phyloP scores from a whole-genome alignment of 2,329 filamentous ascomycete genomes.

The Pyricularia pennisetigena region DNA sequence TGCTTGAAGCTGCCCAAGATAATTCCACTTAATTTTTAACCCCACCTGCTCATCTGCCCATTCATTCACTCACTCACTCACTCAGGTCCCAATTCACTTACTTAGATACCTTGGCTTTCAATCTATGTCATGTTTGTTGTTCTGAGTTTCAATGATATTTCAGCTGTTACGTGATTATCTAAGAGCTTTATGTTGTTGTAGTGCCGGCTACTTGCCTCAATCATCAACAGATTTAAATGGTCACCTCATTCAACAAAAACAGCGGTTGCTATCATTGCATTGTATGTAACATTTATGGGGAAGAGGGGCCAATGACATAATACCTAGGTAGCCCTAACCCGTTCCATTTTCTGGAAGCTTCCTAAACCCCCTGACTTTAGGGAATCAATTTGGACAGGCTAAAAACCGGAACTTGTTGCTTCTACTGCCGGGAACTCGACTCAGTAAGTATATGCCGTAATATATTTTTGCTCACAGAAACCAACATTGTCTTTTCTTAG shows the following conservation, averaged over 20 bases:
- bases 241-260: not conserved
- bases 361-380: not conserved
- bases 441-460: not conserved
- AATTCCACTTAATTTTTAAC: slow-evolving; percentile 1
- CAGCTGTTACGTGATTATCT: no score
- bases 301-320: not conserved
- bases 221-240: not conserved
- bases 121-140: no score
- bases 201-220: no score
- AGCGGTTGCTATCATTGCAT: not conserved
- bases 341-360: not conserved
- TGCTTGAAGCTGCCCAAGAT: not conserved
- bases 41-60: not conserved
- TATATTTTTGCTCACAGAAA: not conserved
- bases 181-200: no score
- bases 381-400: no score
- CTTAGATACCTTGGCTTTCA: not conserved
- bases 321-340: not conserved
- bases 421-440: not conserved
- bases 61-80: not conserved
- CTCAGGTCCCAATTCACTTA: not conserved
- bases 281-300: not conserved
- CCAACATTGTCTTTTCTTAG: not conserved
- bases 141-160: no score
- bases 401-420: no score